phyloP scores from a whole-genome alignment of 163 green algal species.

The Scenedesmus sp. region DNA sequence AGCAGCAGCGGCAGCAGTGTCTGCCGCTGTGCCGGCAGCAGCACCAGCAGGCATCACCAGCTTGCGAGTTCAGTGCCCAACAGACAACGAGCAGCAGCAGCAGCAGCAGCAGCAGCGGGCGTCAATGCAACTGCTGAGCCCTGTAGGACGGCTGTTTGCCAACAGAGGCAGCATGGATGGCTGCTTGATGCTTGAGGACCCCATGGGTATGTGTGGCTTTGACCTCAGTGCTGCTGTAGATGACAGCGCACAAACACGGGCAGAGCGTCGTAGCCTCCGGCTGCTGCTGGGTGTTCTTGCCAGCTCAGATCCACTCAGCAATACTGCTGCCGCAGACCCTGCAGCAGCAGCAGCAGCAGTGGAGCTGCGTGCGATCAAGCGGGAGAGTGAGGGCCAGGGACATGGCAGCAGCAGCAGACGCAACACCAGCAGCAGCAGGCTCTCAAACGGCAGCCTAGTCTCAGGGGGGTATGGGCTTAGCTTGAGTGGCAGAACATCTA shows the following conservation, averaged over 20 bases:
- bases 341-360: not conserved
- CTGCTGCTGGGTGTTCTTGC: conserved; percentile 26
- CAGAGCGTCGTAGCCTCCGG: conserved; percentile 28
- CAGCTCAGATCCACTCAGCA: not conserved
- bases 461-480: not conserved
- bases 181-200: conserved; percentile 31
- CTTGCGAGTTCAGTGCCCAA: not conserved
- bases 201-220: not conserved
- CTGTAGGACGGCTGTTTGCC: conserved; percentile 19
- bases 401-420: not conserved
- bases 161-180: not conserved
- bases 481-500: not conserved
- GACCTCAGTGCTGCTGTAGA: not conserved
- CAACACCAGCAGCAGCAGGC: conserved; percentile 19
- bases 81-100: not conserved
- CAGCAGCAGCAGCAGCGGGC: not conserved
- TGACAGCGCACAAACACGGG: conserved; percentile 12
- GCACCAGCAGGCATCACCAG: conserved; percentile 5
- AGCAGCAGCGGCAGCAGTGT: not conserved
- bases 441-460: not conserved
- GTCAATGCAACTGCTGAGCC: not conserved
- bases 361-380: not conserved
- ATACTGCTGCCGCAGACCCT: not conserved
- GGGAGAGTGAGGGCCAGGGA: not conserved
- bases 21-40: not conserved